Evolutionary conservation across 2,329 filamentous ascomycete species (phyloP), one percentile per base, ranked within the genome.

Genomic region (Iodosphaeria phyllophila): DNA sequence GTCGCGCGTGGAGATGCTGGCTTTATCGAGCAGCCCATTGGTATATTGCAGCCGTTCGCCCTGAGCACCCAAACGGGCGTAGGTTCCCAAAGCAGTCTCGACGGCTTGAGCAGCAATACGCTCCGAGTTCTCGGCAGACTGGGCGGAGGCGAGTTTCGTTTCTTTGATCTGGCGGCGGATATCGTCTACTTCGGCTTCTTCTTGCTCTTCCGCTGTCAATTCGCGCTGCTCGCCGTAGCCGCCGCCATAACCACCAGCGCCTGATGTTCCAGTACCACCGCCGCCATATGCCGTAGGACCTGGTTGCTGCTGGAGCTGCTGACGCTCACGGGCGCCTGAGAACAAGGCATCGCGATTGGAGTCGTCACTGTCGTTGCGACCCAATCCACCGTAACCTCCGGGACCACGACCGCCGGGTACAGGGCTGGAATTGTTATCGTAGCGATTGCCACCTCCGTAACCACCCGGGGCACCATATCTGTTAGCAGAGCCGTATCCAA

Each of bases 21-120:
- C 76, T 34, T 79, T 58, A 38, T 92, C 80, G 29, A 93, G 60
- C 39, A 86, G 82, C 48, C 68, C 69, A 47, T 92, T 79, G 1
- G 76, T 79, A 41, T 84, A 80, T 44, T 84, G 69, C 28, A 92
- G 63, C 10, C 74, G 64, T 43, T 92, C 80, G 30, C 75, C 76
- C 47, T 92, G 83, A 9, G 64, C 68, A 26, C 74, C 77, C 8
- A 92, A 64, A 28, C 75, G 63, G 19, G 69, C 73, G 18, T 86
- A 59, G 0, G 77, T 84, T 25, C 68, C 64, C 13, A 72, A 64
- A 22, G 76, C 78, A 18, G 66, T 73, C 36, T 79, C 70, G 39
- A 80, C 66, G 7, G 71, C 67, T 47, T 77, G 64, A 23, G 71
- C 62, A 15, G 74, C 74, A 27, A 73, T 63, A 6, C 65, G 61